Percentiles rank a stretch among this genome's conserved stretches.
These are phyloP conservation scores for Epichloe baconii DNA, from an alignment of 2,329 filamentous ascomycete species.

Conservation along the genomic window DNA sequence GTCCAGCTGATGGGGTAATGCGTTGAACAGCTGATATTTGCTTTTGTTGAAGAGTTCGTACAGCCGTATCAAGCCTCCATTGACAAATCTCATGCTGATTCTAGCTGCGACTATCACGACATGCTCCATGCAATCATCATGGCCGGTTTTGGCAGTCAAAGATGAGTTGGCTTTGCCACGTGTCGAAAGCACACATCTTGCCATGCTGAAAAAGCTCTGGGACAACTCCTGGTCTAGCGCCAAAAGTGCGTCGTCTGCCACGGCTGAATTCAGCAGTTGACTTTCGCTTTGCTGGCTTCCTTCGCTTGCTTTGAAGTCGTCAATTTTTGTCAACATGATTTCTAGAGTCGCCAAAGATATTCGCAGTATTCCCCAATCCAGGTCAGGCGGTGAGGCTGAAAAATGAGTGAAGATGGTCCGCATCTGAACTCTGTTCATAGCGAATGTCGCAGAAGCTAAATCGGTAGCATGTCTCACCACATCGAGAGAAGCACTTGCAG, in stretches of 20 bases:
- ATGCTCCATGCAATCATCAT: slow-evolving; percentile 28
- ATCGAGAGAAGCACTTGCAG: slow-evolving; percentile 34
- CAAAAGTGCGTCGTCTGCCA: slow-evolving; percentile 32
- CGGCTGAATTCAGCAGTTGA: slow-evolving; percentile 24
- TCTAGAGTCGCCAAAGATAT: slow-evolving; percentile 33
- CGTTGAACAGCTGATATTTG: slow-evolving; percentile 37
- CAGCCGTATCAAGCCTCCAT: slow-evolving; percentile 29
- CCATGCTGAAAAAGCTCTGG: slow-evolving; percentile 33
- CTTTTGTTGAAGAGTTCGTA: slow-evolving; percentile 32
- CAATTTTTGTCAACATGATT: slow-evolving; percentile 32
- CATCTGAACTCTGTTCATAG: slow-evolving; percentile 36
- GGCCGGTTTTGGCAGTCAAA: slow-evolving; percentile 11
- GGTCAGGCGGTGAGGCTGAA: slow-evolving; percentile 25
- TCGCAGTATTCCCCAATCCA: slow-evolving; percentile 36
- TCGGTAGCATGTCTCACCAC: slow-evolving; percentile 34
- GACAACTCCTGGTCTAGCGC: slow-evolving; percentile 37
- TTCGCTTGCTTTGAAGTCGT: slow-evolving; percentile 25
- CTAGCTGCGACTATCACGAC: slow-evolving; percentile 31
- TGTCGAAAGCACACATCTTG: slow-evolving; percentile 23
- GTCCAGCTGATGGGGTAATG: slow-evolving; percentile 24
- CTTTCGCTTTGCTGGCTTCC: slow-evolving; percentile 26
- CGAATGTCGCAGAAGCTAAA: slow-evolving; percentile 34
- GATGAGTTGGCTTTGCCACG: slow-evolving; percentile 7
- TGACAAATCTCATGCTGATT: slow-evolving; percentile 31
- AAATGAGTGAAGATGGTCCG: slow-evolving; percentile 38